Evolutionary conservation across 2,329 filamentous ascomycete species (phyloP), one percentile per base, ranked within the genome.

Genomic region (Colletotrichum sp.): DNA sequence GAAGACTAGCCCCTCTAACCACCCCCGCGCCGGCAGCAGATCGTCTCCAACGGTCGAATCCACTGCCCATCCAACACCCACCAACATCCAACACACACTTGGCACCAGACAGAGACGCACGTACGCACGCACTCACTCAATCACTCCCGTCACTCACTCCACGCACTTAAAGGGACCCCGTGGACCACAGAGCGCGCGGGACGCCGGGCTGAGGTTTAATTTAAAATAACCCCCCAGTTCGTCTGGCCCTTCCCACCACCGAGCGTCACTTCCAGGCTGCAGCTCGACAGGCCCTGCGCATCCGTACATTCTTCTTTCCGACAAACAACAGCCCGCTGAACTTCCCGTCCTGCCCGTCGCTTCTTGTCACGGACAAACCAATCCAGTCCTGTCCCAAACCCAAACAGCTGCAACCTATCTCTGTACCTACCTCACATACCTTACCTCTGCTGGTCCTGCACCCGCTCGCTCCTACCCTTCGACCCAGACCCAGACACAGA

Each of bases 221-320:
- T 76, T 65, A 68, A 68, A 67, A 73, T 73, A 73, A 62, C 57
- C 70, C 72, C 72, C 73, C 73, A 63, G 70, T 76, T 76, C 73
- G 73, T 76, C 73, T 76, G 63, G 63, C 73, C 73, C 30, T 52
- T 76, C 44, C 70, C 15, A 59, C 55, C 73, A 73, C 73, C 73
- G 70, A 76, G 73, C 73, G 73, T 76, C 73, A 76, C 73, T 68
- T 73, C 57, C 70, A 73, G 57, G 64, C 73, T 76, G 73, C 70
- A 76, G 73, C 64, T 73, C 57, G 71, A 76, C 34, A 68, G 57
- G 63, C 63, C 57, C 63, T 73, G 73, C 55, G 49, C 52, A 59
- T 71, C 44, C 18, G 44, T 49, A 21, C 44, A n/a, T 49, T 49
- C 44, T 49, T 69, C 49, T 66, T 68, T 21, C 69, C 44, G 62